phyloP scores from a whole-genome alignment of 352 stramenopile species.

The Phytophthora sojae region DNA sequence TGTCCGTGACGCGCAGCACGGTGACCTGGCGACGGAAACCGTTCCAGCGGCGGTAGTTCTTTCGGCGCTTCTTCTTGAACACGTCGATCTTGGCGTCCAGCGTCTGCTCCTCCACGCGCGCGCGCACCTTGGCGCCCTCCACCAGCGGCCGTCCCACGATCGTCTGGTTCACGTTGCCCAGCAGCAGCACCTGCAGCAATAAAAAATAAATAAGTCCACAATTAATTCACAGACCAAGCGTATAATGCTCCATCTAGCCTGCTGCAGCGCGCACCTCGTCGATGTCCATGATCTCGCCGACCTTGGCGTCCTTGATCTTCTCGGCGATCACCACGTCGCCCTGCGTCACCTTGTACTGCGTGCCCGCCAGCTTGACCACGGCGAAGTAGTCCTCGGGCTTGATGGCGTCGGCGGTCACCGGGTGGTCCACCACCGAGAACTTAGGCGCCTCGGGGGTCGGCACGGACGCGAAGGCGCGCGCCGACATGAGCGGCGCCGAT shows the following conservation, averaged over 20 bases:
- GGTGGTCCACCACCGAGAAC: constrained; percentile 83
- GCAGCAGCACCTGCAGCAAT: constrained; percentile 63
- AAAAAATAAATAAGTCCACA: constrained; percentile 1
- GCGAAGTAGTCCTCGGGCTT: constrained; percentile 83
- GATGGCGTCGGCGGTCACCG: constrained; percentile 71
- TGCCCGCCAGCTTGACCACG: constrained; percentile 84
- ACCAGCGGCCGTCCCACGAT: constrained; percentile 81
- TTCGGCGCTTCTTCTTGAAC: constrained; percentile 93
- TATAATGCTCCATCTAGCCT: too few relatives aligned
- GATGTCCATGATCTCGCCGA: constrained; percentile 85
- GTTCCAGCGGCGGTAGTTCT: constrained; percentile 92
- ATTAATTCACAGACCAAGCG: too few relatives aligned
- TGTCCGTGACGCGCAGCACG: constrained; percentile 84
- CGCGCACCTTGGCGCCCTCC: constrained; percentile 74
- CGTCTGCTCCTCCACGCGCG: constrained; percentile 88
- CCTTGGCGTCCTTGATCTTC: constrained; percentile 89
- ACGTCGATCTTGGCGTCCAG: constrained; percentile 90
- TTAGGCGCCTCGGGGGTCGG: constrained; percentile 36
- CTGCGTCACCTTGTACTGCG: constrained; percentile 90
- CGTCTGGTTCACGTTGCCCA: constrained; percentile 88
- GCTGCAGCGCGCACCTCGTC: constrained; percentile 52
- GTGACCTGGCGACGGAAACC: constrained; percentile 88
- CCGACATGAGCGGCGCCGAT: constrained; percentile 10
- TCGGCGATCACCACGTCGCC: constrained; percentile 85
- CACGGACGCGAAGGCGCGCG: constrained; percentile 31